These are phyloP conservation scores for Populus pruinosa DNA, from an alignment of 345 rosid genomes.

Conservation along the genomic window DNA sequence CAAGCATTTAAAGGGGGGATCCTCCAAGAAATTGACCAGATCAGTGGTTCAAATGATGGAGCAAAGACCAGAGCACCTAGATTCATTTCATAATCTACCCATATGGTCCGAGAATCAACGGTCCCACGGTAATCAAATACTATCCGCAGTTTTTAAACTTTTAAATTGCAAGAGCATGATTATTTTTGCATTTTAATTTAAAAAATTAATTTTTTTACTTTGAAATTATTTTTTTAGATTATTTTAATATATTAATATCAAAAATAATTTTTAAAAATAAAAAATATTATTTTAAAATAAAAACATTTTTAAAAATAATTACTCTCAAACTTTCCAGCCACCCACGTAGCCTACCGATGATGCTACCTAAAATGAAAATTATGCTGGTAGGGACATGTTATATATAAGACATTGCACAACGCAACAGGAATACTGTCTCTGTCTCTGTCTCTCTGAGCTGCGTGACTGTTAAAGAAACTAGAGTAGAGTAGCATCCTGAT, in stretches of 20 bases:
- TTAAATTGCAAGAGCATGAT: no score
- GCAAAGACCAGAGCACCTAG: neutral
- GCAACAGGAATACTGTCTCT: neutral
- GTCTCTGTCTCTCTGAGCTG: neutral
- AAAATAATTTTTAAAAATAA: no score
- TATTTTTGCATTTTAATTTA: no score
- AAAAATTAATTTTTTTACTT: no score
- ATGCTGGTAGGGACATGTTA: slow-evolving; percentile 19
- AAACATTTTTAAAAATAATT: no score
- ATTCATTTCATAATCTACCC: neutral
- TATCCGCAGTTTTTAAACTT: neutral
- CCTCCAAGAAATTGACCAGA: slow-evolving; percentile 22
- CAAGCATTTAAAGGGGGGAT: slow-evolving; percentile 14
- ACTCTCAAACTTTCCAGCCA: no score
- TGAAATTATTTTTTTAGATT: no score
- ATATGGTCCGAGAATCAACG: slow-evolving; percentile 13
- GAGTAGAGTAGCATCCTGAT: slow-evolving; percentile 4
- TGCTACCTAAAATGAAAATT: slow-evolving; percentile 1
- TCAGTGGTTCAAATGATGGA: neutral
- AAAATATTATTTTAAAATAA: no score
- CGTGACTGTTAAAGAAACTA: neutral
- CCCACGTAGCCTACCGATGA: neutral
- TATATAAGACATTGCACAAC: slow-evolving; percentile 11
- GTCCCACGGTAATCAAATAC: slow-evolving; percentile 9
- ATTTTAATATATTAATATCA: no score